A percentile compares a stretch with the other conserved stretches of the same genome.
These are phyloP conservation scores for Climacium dendroides DNA, from an alignment of 225 moss, liverwort and hornwort species.

Conservation along the genomic window DNA sequence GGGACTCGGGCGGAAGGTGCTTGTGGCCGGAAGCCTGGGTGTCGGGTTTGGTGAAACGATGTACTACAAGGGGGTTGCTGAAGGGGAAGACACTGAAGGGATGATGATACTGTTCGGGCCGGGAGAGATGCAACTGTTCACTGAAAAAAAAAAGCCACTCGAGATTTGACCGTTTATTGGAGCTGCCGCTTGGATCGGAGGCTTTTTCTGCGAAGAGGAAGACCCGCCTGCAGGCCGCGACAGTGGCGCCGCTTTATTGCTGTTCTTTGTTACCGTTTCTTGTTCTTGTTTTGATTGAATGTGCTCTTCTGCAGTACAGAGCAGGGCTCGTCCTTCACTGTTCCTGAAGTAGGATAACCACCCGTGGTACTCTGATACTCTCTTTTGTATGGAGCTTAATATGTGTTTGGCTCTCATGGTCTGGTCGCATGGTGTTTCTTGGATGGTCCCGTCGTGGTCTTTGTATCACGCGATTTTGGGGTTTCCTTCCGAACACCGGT, in stretches of 20 bases:
- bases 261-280: constrained; percentile 39
- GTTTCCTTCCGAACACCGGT: background rate
- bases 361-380: constrained; percentile 63
- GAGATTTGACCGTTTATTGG: constrained; percentile 43
- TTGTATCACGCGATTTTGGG: too few relatives aligned
- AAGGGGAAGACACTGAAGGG: constrained; percentile 51
- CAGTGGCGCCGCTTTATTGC: constrained; percentile 24
- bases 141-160: constrained; percentile 37
- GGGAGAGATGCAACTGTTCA: constrained; percentile 54
- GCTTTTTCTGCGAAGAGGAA: background rate
- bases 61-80: constrained; percentile 38
- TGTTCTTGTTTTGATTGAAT: constrained; percentile 60
- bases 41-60: constrained; percentile 20
- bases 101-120: constrained; percentile 28
- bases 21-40: background rate
- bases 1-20: background rate
- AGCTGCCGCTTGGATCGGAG: background rate
- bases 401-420: constrained; percentile 33
- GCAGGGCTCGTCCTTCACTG: constrained; percentile 56
- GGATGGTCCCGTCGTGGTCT: background rate
- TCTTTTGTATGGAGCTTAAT: constrained; percentile 56
- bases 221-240: constrained; percentile 7
- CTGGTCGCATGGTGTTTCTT: background rate
- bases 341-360: constrained; percentile 59
- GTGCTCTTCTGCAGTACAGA: constrained; percentile 66